Evolutionary conservation across 176 grass and related monocot genomes (phyloP).

Genomic region (Eremochloa ophiuroides): DNA sequence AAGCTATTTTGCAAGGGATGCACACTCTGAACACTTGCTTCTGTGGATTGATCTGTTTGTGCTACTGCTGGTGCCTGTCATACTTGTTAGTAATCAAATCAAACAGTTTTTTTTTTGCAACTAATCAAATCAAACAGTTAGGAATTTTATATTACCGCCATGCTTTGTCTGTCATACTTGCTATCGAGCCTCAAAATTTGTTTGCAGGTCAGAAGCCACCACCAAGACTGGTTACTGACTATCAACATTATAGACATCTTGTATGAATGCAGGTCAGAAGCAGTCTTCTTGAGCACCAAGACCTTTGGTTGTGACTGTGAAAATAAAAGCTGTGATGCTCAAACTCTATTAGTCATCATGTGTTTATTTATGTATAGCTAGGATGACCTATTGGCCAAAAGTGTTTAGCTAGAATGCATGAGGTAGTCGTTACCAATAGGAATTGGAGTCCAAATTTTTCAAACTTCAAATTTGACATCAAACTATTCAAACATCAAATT

Average conservation of each 20-base stretch:
- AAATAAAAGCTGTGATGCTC: no score
- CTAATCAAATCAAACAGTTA: slow-evolving; percentile 21
- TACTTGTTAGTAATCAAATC: slow-evolving; percentile 31
- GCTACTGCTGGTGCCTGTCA: background rate
- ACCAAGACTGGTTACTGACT: background rate
- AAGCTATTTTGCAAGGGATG: no score
- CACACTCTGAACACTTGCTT: background rate
- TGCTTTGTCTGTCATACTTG: background rate
- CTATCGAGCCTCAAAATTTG: background rate
- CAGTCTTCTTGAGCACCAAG: background rate
- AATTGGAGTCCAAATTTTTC: no score
- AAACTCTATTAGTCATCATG: no score
- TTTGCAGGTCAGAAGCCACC: background rate
- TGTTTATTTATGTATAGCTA: no score
- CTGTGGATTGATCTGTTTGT: background rate
- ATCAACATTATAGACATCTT: background rate
- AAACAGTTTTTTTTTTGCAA: no score
- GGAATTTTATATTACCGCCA: background rate
- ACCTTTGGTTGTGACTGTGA: no score
- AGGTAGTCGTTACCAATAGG: no score
- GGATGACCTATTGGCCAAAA: no score
- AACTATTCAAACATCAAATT: no score
- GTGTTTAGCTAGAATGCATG: no score
- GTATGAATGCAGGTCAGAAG: background rate
- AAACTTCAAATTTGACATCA: no score